phyloP scores from a whole-genome alignment of 2,329 filamentous ascomycete genomes.

The Cladorrhinum sp. region DNA sequence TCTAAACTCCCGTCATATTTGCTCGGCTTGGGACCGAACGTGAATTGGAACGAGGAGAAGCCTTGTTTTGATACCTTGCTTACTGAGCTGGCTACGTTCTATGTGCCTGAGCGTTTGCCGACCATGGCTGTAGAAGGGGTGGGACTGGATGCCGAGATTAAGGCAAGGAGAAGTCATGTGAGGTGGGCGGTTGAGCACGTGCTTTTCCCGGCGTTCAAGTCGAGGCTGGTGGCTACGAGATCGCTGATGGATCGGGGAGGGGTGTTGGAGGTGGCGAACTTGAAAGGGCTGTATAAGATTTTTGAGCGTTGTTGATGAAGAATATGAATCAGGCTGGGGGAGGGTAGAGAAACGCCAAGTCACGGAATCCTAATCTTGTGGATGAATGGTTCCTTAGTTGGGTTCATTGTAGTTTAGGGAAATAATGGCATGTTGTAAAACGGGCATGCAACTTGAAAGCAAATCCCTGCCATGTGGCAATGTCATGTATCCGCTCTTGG shows the following conservation, averaged over 20 bases:
- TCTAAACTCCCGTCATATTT: constrained; percentile 88
- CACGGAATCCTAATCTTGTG: too few species aligned
- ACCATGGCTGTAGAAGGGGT: constrained; percentile 32
- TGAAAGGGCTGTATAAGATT: constrained; percentile 89
- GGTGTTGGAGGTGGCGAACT: constrained; percentile 81
- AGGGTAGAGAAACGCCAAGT: too few species aligned
- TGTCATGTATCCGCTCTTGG: too few species aligned
- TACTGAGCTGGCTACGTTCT: constrained; percentile 83
- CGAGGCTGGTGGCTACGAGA: constrained; percentile 77
- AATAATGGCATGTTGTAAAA: too few species aligned
- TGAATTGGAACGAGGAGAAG: constrained; percentile 83
- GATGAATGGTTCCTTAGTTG: too few species aligned
- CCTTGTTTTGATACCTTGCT: constrained; percentile 82
- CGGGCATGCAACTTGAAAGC: too few species aligned
- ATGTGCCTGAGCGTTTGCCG: constrained; percentile 83
- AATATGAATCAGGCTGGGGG: too few species aligned
- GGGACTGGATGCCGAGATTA: constrained; percentile 46
- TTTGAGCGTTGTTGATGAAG: constrained; percentile 78
- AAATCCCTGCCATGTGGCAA: too few species aligned
- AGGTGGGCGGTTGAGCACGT: constrained; percentile 75
- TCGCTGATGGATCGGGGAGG: constrained; percentile 64
- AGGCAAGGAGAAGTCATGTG: constrained; percentile 65
- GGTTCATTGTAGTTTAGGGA: too few species aligned
- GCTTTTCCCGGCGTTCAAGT: constrained; percentile 85
- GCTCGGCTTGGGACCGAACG: constrained; percentile 79